Conservation (phyloP, 129 eudicot species). For the Sambucus nigra region DNA sequence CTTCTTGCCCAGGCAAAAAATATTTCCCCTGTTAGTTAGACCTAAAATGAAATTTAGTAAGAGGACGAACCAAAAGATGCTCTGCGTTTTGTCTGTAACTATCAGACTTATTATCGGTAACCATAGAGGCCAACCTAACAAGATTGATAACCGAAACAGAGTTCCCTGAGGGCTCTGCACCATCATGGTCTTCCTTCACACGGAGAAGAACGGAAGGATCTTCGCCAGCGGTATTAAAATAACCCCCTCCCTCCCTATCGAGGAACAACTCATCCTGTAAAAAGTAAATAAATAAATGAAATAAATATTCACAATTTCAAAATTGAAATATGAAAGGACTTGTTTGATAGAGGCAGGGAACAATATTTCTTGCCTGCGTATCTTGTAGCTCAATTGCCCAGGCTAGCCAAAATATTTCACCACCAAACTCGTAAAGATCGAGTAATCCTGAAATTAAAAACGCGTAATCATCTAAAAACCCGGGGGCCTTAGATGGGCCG, state of each 20-base stretch:
- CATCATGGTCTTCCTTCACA: conserved; percentile 94
- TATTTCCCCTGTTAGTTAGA: too few relatives aligned
- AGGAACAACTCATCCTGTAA: conserved; percentile 74
- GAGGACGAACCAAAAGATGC: conserved; percentile 54
- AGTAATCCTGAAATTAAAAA: conserved; percentile 71
- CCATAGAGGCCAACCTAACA: conserved; percentile 55
- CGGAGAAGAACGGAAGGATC: conserved; percentile 91
- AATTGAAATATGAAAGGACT: too few relatives aligned
- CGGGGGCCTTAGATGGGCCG: conserved; percentile 94
- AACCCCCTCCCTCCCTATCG: conserved; percentile 83
- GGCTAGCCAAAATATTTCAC: conserved; percentile 53
- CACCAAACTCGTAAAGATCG: conserved; percentile 78
- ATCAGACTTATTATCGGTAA: conserved; percentile 41
- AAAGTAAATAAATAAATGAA: too few relatives aligned
- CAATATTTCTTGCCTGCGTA: conserved; percentile 43
- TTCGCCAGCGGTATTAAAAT: conserved; percentile 79
- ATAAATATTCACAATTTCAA: too few relatives aligned
- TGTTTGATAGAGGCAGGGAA: neutral
- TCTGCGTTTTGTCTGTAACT: conserved; percentile 53
- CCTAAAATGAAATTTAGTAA: too few relatives aligned
- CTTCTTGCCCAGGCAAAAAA: too few relatives aligned
- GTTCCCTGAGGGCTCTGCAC: conserved; percentile 97
- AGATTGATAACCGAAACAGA: conserved; percentile 78
- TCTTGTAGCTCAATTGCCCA: conserved; percentile 94
- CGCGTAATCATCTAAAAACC: conserved; percentile 88